Conservation (phyloP, 2,329 filamentous ascomycete genomes). For the Aspergillus versicolor region DNA sequence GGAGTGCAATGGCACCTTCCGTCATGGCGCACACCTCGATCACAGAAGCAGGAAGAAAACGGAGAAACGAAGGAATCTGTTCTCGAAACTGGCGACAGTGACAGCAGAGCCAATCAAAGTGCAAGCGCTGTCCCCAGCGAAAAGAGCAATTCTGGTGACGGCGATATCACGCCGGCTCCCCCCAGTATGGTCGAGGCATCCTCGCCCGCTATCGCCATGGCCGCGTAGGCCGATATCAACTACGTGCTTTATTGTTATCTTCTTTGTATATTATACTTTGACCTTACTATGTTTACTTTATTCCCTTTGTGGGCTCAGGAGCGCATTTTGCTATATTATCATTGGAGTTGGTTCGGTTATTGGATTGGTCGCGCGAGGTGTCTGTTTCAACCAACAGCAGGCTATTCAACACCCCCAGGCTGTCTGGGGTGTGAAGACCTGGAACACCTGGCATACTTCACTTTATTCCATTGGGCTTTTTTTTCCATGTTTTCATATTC, state of each 20-base stretch:
- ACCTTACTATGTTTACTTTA: neutral
- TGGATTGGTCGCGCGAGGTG: constrained; percentile 11
- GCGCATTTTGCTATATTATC: constrained; percentile 9
- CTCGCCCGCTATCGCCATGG: constrained; percentile 45
- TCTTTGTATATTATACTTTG: constrained; percentile 30
- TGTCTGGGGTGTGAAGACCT: neutral
- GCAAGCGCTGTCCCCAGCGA: constrained; percentile 59
- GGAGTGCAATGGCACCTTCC: constrained; percentile 78
- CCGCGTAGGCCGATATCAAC: constrained; percentile 27
- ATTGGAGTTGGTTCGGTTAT: constrained; percentile 11
- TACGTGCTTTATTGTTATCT: neutral
- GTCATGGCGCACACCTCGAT: constrained; percentile 68
- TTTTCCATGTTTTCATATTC: neutral
- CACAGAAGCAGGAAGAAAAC: constrained; percentile 53
- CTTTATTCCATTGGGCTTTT: neutral
- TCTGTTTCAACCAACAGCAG: neutral
- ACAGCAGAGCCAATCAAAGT: constrained; percentile 57
- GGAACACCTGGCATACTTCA: neutral
- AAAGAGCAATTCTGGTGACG: constrained; percentile 57
- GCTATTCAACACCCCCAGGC: neutral
- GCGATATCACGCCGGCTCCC: constrained; percentile 46
- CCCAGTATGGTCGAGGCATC: constrained; percentile 54
- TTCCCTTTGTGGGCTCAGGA: constrained; percentile 2
- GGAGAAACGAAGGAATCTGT: constrained; percentile 58
- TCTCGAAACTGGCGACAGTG: constrained; percentile 55